Percentiles rank a stretch among this genome's conserved stretches.
These are phyloP conservation scores for Euphorbia celastroides DNA, from an alignment of 441 rosid genomes.

Conservation along the genomic window DNA sequence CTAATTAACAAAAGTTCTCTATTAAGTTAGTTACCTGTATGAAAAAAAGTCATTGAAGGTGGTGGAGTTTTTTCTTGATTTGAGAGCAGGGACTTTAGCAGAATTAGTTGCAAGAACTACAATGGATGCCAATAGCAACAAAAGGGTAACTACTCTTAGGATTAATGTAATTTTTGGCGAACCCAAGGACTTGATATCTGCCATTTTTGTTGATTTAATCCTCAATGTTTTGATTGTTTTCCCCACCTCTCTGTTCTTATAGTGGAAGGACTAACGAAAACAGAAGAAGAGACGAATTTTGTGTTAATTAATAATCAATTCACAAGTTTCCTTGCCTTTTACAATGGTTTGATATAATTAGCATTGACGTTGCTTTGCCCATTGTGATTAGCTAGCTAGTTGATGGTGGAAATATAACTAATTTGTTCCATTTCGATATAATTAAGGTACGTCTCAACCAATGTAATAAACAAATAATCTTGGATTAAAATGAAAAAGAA, in stretches of 20 bases:
- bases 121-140: background rate
- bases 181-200: background rate
- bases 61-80: background rate
- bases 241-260: background rate
- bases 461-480: no score
- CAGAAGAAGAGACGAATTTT: background rate
- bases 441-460: background rate
- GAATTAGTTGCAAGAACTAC: conserved; percentile 1
- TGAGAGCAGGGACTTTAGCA: background rate
- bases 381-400: background rate
- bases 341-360: background rate
- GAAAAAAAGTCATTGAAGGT: background rate
- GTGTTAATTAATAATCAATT: background rate
- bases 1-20: no score
- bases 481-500: background rate
- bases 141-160: background rate
- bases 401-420: background rate
- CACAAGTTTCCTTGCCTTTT: background rate
- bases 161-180: background rate
- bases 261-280: background rate
- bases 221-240: background rate
- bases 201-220: background rate
- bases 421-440: background rate
- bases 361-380: background rate
- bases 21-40: background rate